A percentile compares a stretch with the other conserved stretches of the same genome.
Evolutionary conservation across 306 rosid genomes (phyloP).

Genomic region (Vigna reflexopilosa): DNA sequence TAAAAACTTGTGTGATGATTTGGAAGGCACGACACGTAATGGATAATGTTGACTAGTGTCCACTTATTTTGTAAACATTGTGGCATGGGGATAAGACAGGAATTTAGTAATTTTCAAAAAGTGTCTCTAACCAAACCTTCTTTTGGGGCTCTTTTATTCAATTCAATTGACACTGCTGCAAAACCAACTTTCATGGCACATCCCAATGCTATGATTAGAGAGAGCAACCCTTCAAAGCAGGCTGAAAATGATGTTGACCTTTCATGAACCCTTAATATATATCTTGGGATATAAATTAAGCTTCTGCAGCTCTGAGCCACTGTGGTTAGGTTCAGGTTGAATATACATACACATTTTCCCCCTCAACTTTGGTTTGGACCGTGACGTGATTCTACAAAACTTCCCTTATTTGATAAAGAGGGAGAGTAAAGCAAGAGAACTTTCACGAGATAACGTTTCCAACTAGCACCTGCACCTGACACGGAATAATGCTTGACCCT

Average conservation of each 20-base stretch:
- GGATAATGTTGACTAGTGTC: slow-evolving; percentile 47
- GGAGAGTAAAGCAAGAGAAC: slow-evolving; percentile 43
- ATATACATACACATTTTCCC: slow-evolving; percentile 36
- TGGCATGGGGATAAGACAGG: slow-evolving; percentile 21
- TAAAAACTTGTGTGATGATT: slow-evolving; percentile 40
- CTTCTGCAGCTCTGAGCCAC: slow-evolving; percentile 51
- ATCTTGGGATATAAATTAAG: slow-evolving; percentile 67
- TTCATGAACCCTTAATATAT: slow-evolving; percentile 51
- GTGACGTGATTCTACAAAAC: slow-evolving; percentile 48
- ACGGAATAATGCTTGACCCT: slow-evolving; percentile 53
- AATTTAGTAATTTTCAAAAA: slow-evolving; percentile 35
- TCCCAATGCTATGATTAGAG: slow-evolving; percentile 60
- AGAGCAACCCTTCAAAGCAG: slow-evolving; percentile 53
- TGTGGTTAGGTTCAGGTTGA: slow-evolving; percentile 47
- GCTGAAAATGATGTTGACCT: slow-evolving; percentile 51
- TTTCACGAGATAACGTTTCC: slow-evolving; percentile 52
- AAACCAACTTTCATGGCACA: slow-evolving; percentile 39
- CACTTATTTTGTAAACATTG: slow-evolving; percentile 37
- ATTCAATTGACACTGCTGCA: slow-evolving; percentile 43
- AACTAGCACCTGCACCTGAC: slow-evolving; percentile 63
- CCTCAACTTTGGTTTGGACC: slow-evolving; percentile 43
- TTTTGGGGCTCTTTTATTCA: slow-evolving; percentile 34
- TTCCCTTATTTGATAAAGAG: slow-evolving; percentile 46
- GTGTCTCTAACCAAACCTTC: slow-evolving; percentile 18
- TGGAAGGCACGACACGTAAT: slow-evolving; percentile 46